Base-by-base conservation (phyloP, 176 grass and related monocot species). In the Phyllostachys edulis region DNA sequence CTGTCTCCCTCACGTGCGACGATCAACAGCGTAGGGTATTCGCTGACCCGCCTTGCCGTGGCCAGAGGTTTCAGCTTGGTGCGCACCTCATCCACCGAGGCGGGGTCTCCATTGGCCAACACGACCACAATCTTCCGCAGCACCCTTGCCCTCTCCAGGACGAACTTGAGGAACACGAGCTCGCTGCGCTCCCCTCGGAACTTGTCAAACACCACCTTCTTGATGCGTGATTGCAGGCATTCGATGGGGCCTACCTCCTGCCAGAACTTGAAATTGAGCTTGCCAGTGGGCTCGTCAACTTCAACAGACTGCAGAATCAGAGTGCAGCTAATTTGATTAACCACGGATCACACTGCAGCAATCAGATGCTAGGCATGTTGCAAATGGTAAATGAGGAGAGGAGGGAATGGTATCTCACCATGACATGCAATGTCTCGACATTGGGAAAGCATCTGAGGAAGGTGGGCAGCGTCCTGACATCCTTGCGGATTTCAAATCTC, bases 181-280 rank as follows among this genome's bases (percentile, higher is more conserved):
- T 85, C 83, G 1, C 71, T 64, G 34, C 83, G 77, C 3, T 82
- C 21, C 9, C 83, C 88, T 70, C 55, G 57, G 78, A 85, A 85
- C 18, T 21, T 24, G 16, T 77, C 13, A 21, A 89, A 89, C 36
- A 85, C 83, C 36, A 89, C 82, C 44, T 56, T 89, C 17, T 68
- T 89, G 63, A 76, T 63, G 63, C 52, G 77, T 55, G 77, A 71
- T 8, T 85, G 64, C 37, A 89, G 36, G 64, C 77, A 85, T 11
- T 71, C 12, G 24, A 89, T 81, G 54, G 63, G 77, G 9, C 55
- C 71, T 1, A 77, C 64, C 21, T 85, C 82, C 0, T 89, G 63
- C 88, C 88, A 89, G 88, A 82, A 89, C 44, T 89, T 89, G 9
- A 69, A 75, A 69, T 85, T 85, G 62, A 89, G 76, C 63, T 85